Percentiles rank a stretch among this genome's conserved stretches.
Conservation (phyloP, 169 alveolate species). For the Eimeria tenella region DNA sequence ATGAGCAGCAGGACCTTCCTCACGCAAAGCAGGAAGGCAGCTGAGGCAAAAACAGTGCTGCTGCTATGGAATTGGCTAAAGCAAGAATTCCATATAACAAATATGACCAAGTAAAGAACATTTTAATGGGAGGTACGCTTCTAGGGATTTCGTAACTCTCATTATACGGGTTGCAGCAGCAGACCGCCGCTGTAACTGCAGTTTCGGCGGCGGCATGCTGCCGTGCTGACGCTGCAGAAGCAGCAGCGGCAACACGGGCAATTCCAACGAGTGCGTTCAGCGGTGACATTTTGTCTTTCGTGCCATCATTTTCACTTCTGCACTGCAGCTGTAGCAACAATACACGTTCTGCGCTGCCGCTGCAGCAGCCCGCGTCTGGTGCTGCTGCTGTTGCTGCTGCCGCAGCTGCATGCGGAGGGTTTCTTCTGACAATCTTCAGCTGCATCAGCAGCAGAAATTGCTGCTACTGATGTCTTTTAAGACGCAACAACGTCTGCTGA, state of each 20-base stretch:
- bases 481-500: not conserved
- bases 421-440: not conserved
- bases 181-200: not conserved
- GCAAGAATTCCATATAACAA: too few species aligned
- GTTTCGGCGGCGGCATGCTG: conserved; percentile 13
- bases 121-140: too few species aligned
- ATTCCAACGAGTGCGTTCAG: not conserved
- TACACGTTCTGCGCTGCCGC: conserved; percentile 15
- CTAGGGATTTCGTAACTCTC: too few species aligned
- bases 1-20: too few species aligned
- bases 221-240: not conserved
- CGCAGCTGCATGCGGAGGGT: not conserved
- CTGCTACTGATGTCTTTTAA: not conserved
- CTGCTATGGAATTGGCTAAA: too few species aligned
- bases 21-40: too few species aligned
- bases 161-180: not conserved
- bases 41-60: too few species aligned
- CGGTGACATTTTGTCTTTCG: not conserved
- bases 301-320: not conserved
- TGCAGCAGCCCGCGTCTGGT: conserved; percentile 39
- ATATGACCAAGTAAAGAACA: too few species aligned
- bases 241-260: conserved; percentile 32
- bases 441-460: not conserved
- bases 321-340: not conserved
- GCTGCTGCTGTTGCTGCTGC: not conserved